phyloP scores from a whole-genome alignment of 148 eudicot genomes.

The Bassia scoparia region DNA sequence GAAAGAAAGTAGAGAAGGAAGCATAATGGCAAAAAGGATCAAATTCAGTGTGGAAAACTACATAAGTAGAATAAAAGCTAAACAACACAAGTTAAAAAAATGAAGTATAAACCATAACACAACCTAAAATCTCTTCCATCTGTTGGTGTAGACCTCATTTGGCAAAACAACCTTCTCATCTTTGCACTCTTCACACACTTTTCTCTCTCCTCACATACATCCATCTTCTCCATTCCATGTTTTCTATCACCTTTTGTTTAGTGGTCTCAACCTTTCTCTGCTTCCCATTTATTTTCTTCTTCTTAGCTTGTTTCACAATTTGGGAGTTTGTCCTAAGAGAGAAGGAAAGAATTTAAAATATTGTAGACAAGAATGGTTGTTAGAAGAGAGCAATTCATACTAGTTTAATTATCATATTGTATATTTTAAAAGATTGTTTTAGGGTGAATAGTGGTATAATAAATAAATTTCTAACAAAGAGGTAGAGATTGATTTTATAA shows the following conservation, averaged over 20 bases:
- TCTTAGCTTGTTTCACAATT: too few species aligned
- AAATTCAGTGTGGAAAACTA: conserved; percentile 22
- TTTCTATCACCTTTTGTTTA: conserved; percentile 22
- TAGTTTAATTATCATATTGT: not conserved
- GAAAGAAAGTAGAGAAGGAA: not conserved
- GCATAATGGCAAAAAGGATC: conserved; percentile 30
- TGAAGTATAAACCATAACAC: not conserved
- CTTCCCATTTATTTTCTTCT: not conserved
- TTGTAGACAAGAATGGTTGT: conserved; percentile 25
- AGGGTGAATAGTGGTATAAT: not conserved
- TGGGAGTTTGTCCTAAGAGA: conserved; percentile 26
- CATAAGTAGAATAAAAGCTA: not conserved
- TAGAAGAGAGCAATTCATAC: conserved; percentile 8
- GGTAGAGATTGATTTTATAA: conserved; percentile 5
- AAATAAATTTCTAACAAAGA: conserved; percentile 20
- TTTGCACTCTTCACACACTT: conserved; percentile 9
- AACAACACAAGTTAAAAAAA: not conserved
- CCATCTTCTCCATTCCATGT: conserved; percentile 5
- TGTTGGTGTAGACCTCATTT: conserved; percentile 26
- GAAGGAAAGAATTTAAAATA: conserved; percentile 40
- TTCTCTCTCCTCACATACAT: conserved; percentile 21
- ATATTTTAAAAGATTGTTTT: not conserved
- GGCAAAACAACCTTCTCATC: conserved; percentile 26
- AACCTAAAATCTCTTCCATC: conserved; percentile 29
- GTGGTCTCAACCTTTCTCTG: conserved; percentile 19